phyloP scores from a whole-genome alignment of 1,284 basidiomycete genomes.

The Singerocomus rubriflavus region DNA sequence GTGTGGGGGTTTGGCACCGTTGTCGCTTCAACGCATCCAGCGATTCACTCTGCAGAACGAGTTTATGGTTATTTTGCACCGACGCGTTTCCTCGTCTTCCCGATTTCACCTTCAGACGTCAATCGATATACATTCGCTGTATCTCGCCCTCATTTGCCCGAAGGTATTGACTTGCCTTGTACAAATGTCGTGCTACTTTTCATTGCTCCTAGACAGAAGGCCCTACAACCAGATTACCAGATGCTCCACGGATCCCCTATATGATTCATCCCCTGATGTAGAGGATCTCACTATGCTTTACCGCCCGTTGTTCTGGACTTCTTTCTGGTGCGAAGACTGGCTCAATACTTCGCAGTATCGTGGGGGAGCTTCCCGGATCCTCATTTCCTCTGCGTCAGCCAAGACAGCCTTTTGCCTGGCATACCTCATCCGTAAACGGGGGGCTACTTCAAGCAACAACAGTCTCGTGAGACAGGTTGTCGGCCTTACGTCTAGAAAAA shows the following conservation, averaged over 20 bases:
- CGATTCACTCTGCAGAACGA: conserved; percentile 50
- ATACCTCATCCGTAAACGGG: conserved; percentile 43
- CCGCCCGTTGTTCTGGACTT: conserved; percentile 65
- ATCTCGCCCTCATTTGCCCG: conserved; percentile 53
- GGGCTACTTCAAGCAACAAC: conserved; percentile 21
- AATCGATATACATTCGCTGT: conserved; percentile 53
- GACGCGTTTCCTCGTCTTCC: conserved; percentile 50
- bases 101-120: conserved; percentile 46
- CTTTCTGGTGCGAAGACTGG: conserved; percentile 71
- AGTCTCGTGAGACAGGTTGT: conserved; percentile 36
- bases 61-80: conserved; percentile 65
- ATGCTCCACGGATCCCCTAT: conserved; percentile 52
- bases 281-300: conserved; percentile 67
- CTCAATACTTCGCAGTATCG: conserved; percentile 46
- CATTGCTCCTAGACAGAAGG: conserved; percentile 45
- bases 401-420: conserved; percentile 67
- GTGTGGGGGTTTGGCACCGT: conserved; percentile 67
- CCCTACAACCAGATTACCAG: conserved; percentile 64
- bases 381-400: conserved; percentile 63
- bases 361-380: conserved; percentile 41
- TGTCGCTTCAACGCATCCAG: conserved; percentile 43
- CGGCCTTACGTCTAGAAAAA: conserved; percentile 56
- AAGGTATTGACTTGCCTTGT: conserved; percentile 39
- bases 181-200: neutral
- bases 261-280: conserved; percentile 39